Evolutionary conservation across 306 rosid genomes (phyloP), one percentile per base, ranked within the genome.

Genomic region (Corylus heterophylla): DNA sequence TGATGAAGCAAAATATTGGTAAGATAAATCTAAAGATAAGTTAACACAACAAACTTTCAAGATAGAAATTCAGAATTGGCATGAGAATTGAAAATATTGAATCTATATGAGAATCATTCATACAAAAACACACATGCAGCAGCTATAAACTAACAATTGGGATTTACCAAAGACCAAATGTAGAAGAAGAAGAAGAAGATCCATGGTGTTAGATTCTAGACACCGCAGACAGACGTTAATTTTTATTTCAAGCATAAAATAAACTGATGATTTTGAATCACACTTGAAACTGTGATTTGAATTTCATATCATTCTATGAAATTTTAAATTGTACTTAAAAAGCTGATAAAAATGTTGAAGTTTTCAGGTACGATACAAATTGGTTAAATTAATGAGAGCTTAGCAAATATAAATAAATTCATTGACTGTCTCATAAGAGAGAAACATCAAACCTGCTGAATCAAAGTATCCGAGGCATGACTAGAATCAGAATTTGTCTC

Each of bases 391-490:
- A 49, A 49, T 31, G 8, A 1, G 48, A 16, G 45, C 22, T 8
- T 73, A 31, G 31, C 16, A 31, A 20, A 10, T 29, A 42, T 27
- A 35, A 20, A 12, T 18, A 74, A 16, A 61, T 56, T 64, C n/a
- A 31, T 14, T 4, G 52, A 73, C 3, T 42, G 47, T 70, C 72
- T 37, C 12, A 35, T 31, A 79, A 51, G 62, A 63, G 37, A 73
- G 63, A 73, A 79, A 58, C 31, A 12, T 9, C 59, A 70, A 63
- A 91, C 99, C 99, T 90, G 88, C 67, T 84, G 90, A 39, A 78
- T 76, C 77, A 90, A 85, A 68, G 80, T 68, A 64, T 82, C 39
- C 39, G 83, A 79, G 18, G 71, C 18, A 52, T 44, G 79, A 76
- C 85, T 54, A 48, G 85, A 85, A 85, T 85, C 86, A 54, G 17